These are phyloP conservation scores for Zymoseptoria ardabiliae DNA, from an alignment of 2,329 filamentous ascomycete genomes.

Conservation along the genomic window DNA sequence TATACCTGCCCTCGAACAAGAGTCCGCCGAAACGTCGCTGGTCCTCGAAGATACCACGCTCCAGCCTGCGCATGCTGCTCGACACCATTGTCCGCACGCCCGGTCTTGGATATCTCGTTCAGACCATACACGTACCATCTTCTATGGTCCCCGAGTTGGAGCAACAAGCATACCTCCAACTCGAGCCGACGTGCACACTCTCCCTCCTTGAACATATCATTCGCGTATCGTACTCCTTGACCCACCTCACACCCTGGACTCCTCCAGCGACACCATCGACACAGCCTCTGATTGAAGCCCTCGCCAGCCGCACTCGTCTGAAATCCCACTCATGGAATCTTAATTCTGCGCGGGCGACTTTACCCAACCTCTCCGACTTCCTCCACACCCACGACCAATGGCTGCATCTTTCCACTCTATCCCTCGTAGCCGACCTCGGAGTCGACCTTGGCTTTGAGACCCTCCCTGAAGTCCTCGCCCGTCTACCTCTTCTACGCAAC, in stretches of 20 bases:
- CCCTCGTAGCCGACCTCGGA: conserved; percentile 41
- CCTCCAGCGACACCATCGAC: conserved; percentile 29
- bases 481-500: conserved; percentile 46
- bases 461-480: conserved; percentile 47
- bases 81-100: conserved; percentile 48
- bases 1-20: conserved; percentile 25
- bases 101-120: conserved; percentile 45
- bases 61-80: conserved; percentile 47
- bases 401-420: conserved; percentile 46
- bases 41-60: conserved; percentile 31
- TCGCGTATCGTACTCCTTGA: conserved; percentile 52
- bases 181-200: conserved; percentile 40
- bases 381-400: conserved; percentile 48
- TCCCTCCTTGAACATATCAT: conserved; percentile 50
- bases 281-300: conserved; percentile 35
- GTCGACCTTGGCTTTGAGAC: conserved; percentile 46
- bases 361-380: conserved; percentile 46
- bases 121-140: conserved; percentile 47
- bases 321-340: conserved; percentile 53
- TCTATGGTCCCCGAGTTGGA: conserved; percentile 36
- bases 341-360: conserved; percentile 6
- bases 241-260: conserved; percentile 47
- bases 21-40: conserved; percentile 39
- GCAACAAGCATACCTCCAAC: conserved; percentile 23
- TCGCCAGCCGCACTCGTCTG: conserved; percentile 48